Conservation (phyloP, 495 filamentous ascomycete species). For the Sporormia fimetaria region DNA sequence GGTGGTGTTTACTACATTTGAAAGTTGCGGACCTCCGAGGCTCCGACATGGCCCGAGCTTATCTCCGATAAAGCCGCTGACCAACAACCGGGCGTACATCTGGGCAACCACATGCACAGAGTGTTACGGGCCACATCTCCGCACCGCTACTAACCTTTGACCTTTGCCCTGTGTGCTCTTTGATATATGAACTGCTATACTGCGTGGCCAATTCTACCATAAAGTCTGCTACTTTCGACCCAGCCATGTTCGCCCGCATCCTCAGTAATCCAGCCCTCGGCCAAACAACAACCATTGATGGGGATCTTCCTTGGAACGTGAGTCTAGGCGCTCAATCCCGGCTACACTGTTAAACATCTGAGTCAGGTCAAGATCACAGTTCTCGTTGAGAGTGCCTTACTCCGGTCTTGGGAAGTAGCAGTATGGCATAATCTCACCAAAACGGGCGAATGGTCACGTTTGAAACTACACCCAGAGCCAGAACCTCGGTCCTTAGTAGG, state of each 20-base stretch:
- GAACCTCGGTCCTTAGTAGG: slow-evolving; percentile 31
- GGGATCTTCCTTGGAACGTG: slow-evolving; percentile 24
- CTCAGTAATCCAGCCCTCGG: slow-evolving; percentile 56
- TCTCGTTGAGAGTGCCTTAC: slow-evolving; percentile 53
- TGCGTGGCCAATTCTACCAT: too few relatives aligned
- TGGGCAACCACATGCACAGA: too few relatives aligned
- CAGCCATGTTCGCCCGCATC: slow-evolving; percentile 41
- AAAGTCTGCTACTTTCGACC: too few relatives aligned
- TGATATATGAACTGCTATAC: too few relatives aligned
- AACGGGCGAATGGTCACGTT: slow-evolving; percentile 39
- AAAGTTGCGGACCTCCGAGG: too few relatives aligned
- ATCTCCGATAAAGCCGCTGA: too few relatives aligned
- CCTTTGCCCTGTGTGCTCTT: too few relatives aligned
- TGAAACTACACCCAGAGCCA: slow-evolving; percentile 35
- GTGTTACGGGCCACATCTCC: too few relatives aligned
- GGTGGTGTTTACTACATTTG: too few relatives aligned
- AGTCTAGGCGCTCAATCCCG: background rate
- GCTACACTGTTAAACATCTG: background rate
- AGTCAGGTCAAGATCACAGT: slow-evolving; percentile 50
- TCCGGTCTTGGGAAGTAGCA: slow-evolving; percentile 57
- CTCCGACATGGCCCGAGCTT: too few relatives aligned
- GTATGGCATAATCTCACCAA: slow-evolving; percentile 60
- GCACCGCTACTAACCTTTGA: too few relatives aligned
- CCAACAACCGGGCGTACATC: too few relatives aligned
- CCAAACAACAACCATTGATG: slow-evolving; percentile 54